These are phyloP conservation scores for Castanea crenata DNA, from an alignment of 306 rosid genomes.

Conservation along the genomic window DNA sequence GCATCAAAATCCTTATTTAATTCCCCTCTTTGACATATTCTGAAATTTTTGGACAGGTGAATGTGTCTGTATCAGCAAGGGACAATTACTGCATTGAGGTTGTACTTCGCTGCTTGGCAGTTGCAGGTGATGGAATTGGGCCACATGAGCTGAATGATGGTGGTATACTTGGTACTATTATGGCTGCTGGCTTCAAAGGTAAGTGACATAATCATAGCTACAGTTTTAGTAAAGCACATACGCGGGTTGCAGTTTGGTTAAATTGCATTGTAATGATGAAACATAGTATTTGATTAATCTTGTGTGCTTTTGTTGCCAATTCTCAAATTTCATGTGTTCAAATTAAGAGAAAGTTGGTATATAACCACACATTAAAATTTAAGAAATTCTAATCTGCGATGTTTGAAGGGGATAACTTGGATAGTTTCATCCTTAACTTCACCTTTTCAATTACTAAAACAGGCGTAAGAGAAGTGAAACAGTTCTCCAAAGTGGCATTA, in stretches of 20 bases:
- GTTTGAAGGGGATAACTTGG: not conserved
- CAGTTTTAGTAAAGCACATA: not conserved
- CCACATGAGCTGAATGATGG: constrained; percentile 62
- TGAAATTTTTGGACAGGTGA: constrained; percentile 47
- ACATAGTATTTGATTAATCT: not conserved
- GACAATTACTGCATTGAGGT: constrained; percentile 80
- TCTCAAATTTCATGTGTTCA: not conserved
- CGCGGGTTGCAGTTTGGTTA: not conserved
- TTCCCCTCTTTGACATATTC: constrained; percentile 9
- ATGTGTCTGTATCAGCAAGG: constrained; percentile 65
- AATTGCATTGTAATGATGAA: not conserved
- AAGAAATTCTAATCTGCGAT: not conserved
- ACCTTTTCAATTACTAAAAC: not conserved
- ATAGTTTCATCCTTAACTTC: not conserved
- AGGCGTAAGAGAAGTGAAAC: not conserved
- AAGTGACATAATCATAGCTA: constrained; percentile 20
- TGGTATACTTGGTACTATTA: constrained; percentile 68
- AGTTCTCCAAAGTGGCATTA: not conserved
- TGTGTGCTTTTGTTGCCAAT: not conserved
- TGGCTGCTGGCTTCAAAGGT: constrained; percentile 99
- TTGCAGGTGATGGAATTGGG: constrained; percentile 80
- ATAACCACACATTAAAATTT: not conserved
- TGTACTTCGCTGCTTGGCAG: constrained; percentile 84
- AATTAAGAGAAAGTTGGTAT: not conserved
- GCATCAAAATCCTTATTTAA: not conserved